Conservation (phyloP, 2,329 filamentous ascomycete species). For the Fusarium pseudocircinatum region DNA sequence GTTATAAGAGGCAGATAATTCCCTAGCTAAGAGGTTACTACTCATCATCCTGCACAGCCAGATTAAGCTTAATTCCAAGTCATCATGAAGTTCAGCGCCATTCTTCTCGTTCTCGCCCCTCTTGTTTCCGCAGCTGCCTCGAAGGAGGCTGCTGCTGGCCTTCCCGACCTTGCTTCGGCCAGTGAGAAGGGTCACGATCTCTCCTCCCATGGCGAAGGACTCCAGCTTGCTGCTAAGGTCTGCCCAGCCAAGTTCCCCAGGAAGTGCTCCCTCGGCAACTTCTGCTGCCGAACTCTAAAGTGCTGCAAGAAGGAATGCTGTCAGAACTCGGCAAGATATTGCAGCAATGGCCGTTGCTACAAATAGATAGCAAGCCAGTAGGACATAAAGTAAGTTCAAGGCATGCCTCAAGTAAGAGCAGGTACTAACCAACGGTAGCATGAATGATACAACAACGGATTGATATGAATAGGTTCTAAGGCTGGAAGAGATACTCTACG, state of each 20-base stretch:
- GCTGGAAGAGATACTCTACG: accelerated
- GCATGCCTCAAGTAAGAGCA: accelerated
- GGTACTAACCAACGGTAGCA: background rate
- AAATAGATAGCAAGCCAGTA: background rate
- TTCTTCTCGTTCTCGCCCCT: conserved; percentile 9
- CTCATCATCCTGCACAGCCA: background rate
- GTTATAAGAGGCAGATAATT: background rate
- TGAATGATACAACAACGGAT: background rate
- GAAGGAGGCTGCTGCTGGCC: conserved; percentile 1
- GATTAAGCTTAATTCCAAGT: background rate
- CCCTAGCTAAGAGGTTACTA: accelerated
- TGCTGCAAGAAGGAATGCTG: conserved; percentile 28
- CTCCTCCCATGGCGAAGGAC: background rate
- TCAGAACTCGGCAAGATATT: conserved; percentile 18
- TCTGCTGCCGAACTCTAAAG: conserved; percentile 25
- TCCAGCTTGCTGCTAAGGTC: background rate
- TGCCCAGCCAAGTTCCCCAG: conserved; percentile 26
- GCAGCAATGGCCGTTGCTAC: conserved; percentile 24
- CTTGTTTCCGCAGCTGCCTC: conserved; percentile 11
- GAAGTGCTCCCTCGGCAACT: conserved; percentile 13
- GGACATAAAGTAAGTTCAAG: background rate
- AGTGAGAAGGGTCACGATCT: conserved; percentile 12
- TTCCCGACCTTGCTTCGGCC: conserved; percentile 11
- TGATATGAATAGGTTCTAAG: accelerated
- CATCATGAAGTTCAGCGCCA: conserved; percentile 18